These are phyloP conservation scores for Metschnikowia shivogae DNA, from an alignment of 805 yeast genomes.

Conservation along the genomic window DNA sequence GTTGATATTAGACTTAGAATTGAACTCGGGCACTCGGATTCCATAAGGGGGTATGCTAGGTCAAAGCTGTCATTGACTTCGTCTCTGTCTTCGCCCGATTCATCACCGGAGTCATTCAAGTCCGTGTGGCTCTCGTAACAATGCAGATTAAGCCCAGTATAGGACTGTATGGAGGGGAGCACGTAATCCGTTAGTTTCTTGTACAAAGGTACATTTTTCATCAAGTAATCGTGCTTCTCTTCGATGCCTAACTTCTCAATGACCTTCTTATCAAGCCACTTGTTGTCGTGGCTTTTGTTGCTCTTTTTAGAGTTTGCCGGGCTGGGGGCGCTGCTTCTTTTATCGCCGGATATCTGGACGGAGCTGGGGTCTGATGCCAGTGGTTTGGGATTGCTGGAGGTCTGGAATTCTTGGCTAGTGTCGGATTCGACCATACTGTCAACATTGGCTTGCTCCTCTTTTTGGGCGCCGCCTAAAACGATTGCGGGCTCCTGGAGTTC, in stretches of 20 bases:
- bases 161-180: constrained; percentile 15
- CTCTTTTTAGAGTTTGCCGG: background rate
- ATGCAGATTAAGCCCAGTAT: background rate
- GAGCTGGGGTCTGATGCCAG: background rate
- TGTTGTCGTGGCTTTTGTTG: background rate
- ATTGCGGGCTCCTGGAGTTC: background rate
- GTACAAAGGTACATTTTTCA: constrained; percentile 12
- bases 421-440: background rate
- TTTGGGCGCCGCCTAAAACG: background rate
- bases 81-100: background rate
- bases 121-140: background rate
- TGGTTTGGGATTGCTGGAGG: background rate
- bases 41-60: constrained; percentile 24
- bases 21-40: constrained; percentile 22
- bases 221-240: constrained; percentile 12
- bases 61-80: constrained; percentile 25
- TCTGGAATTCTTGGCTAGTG: background rate
- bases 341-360: background rate
- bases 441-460: background rate
- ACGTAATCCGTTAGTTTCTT: constrained; percentile 15
- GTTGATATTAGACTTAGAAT: constrained; percentile 29
- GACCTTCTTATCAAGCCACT: constrained; percentile 4
- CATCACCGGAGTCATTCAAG: background rate
- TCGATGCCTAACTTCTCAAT: constrained; percentile 16
- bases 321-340: background rate